phyloP scores from a whole-genome alignment of 169 alveolate species.

The Cryptosporidium andersoni region DNA sequence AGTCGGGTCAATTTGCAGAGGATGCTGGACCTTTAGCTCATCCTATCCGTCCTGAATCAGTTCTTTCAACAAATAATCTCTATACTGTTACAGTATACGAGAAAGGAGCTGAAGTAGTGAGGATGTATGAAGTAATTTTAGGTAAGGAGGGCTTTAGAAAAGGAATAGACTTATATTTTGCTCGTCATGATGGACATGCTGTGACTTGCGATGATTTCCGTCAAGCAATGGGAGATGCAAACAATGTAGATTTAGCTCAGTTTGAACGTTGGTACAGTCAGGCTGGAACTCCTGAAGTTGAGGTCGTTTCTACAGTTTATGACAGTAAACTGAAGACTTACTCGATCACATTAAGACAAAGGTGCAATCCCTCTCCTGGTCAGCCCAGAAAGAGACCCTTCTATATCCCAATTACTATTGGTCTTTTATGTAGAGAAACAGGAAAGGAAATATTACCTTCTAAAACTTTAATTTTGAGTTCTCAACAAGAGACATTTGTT shows the following conservation, averaged over 20 bases:
- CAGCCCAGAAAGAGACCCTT: constrained; percentile 86
- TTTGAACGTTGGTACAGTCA: constrained; percentile 90
- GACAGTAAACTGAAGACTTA: constrained; percentile 73
- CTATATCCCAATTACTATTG: constrained; percentile 88
- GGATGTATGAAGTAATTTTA: constrained; percentile 90
- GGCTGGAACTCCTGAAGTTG: constrained; percentile 81
- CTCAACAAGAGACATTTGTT: constrained; percentile 81
- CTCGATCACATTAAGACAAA: constrained; percentile 82
- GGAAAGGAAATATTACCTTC: constrained; percentile 77
- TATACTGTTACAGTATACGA: constrained; percentile 92
- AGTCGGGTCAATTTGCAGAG: constrained; percentile 86
- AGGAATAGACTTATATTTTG: constrained; percentile 90
- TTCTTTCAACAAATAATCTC: constrained; percentile 90
- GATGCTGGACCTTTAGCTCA: constrained; percentile 93
- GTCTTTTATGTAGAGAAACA: constrained; percentile 80
- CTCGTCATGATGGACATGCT: constrained; percentile 89
- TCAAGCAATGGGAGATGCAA: constrained; percentile 89
- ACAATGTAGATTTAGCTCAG: constrained; percentile 82
- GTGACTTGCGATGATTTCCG: constrained; percentile 94
- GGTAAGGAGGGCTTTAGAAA: constrained; percentile 90
- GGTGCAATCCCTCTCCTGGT: constrained; percentile 85
- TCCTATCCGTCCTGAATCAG: constrained; percentile 91
- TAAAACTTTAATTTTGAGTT: constrained; percentile 77
- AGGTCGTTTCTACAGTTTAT: constrained; percentile 36
- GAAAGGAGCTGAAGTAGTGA: constrained; percentile 94